A percentile compares a stretch with the other conserved stretches of the same genome.
phyloP scores from a whole-genome alignment of 2,329 filamentous ascomycete species.

The Alternaria viburni region DNA sequence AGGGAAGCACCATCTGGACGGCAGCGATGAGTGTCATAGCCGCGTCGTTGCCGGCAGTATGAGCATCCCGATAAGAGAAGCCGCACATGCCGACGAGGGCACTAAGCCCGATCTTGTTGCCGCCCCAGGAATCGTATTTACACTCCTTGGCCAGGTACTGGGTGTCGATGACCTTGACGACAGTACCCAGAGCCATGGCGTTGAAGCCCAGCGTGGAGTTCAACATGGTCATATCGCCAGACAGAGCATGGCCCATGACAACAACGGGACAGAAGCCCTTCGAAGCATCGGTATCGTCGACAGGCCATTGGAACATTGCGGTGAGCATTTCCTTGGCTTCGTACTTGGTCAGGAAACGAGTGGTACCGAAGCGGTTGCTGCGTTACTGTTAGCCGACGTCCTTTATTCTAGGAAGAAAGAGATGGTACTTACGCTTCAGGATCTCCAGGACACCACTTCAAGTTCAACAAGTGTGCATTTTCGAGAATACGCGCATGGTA shows the following conservation, averaged over 20 bases:
- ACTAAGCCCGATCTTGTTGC: conserved; percentile 2
- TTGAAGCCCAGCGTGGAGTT: conserved; percentile 2
- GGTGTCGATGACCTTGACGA: conserved; percentile 19
- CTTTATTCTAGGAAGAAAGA: not conserved
- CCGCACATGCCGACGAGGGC: not conserved
- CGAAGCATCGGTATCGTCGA: not conserved
- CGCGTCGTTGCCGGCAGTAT: conserved; percentile 23
- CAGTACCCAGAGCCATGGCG: not conserved
- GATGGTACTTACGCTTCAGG: not conserved
- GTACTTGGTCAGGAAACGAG: conserved; percentile 9
- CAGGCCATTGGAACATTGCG: conserved; percentile 1
- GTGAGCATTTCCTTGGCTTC: conserved; percentile 9
- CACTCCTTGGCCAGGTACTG: conserved; percentile 13
- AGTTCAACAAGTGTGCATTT: conserved; percentile 13
- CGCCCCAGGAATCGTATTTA: not conserved
- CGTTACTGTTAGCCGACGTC: not conserved
- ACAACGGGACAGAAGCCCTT: conserved; percentile 13
- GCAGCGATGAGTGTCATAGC: conserved; percentile 21
- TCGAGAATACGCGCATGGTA: conserved; percentile 20
- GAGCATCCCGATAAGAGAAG: conserved; percentile 13
- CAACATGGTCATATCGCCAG: conserved; percentile 9
- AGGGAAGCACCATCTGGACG: conserved; percentile 13
- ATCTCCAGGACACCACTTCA: conserved; percentile 13
- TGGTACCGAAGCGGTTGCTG: conserved; percentile 20
- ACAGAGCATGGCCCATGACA: conserved; percentile 14